phyloP scores from a whole-genome alignment of 163 green algal genomes.

The Volvox carteri region DNA sequence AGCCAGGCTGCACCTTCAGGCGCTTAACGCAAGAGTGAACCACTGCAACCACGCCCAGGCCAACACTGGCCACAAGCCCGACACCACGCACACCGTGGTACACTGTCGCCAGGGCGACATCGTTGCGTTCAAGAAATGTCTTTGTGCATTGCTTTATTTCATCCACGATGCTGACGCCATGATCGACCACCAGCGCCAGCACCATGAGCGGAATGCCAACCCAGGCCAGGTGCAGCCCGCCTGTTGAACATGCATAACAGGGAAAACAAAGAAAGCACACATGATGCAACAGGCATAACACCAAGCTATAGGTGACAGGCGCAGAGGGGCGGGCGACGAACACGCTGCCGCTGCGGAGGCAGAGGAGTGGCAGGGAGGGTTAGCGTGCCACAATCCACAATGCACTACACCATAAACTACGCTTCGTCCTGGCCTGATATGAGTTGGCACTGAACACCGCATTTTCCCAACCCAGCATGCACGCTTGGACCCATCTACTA shows the following conservation, averaged over 20 bases:
- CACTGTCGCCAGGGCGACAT: neutral
- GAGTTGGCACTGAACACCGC: no score
- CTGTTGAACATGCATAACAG: neutral
- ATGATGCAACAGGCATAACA: neutral
- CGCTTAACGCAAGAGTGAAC: neutral
- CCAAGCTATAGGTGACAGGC: no score
- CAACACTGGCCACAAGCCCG: neutral
- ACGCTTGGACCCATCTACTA: no score
- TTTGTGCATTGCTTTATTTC: neutral
- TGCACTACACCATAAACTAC: no score
- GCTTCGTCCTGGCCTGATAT: no score
- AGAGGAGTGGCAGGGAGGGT: no score
- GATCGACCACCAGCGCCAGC: neutral
- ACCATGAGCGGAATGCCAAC: neutral
- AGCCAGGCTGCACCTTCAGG: neutral
- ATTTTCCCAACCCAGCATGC: no score
- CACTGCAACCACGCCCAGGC: neutral
- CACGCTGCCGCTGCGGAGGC: no score
- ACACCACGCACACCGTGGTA: neutral
- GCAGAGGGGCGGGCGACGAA: no score
- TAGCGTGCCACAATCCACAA: no score
- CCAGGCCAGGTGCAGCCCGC: neutral
- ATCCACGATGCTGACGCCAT: neutral
- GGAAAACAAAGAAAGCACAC: neutral
- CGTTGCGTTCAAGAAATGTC: neutral